Conservation (phyloP, 2,329 filamentous ascomycete genomes). For the Xylariomycetidae sp. region DNA sequence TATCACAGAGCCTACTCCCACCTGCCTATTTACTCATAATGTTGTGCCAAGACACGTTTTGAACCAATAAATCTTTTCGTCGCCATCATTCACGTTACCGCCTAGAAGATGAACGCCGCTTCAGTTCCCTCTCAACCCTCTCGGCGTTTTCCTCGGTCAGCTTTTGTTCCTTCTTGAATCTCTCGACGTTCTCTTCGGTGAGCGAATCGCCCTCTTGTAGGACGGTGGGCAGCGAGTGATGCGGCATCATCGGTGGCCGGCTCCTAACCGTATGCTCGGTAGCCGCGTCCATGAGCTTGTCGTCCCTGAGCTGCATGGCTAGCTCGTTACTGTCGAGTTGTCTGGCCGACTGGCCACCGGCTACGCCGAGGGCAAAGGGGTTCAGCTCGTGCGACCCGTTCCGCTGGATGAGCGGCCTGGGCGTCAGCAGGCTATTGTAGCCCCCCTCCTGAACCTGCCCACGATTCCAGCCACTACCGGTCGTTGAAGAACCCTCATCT, state of each 20-base stretch:
- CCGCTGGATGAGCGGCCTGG: conserved; percentile 31
- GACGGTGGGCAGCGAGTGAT: conserved; percentile 6
- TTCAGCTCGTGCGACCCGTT: conserved; percentile 32
- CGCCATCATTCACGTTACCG: too few species aligned
- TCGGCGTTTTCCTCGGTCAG: too few species aligned
- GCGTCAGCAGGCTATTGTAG: conserved; percentile 28
- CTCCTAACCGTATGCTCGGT: conserved; percentile 10
- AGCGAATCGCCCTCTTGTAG: conserved; percentile 39
- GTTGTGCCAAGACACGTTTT: too few species aligned
- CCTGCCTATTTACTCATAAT: too few species aligned
- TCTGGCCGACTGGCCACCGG: conserved; percentile 19
- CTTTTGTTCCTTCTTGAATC: conserved; percentile 32
- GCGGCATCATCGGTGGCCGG: not conserved
- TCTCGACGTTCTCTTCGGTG: conserved; percentile 51
- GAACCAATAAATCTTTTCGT: too few species aligned
- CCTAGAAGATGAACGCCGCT: too few species aligned
- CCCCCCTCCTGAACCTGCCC: conserved; percentile 8
- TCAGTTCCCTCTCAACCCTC: too few species aligned
- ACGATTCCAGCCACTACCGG: not conserved
- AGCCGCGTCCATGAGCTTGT: conserved; percentile 43
- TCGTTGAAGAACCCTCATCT: conserved; percentile 10
- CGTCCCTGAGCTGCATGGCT: conserved; percentile 39
- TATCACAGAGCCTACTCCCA: too few species aligned
- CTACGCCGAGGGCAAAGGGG: conserved; percentile 36
- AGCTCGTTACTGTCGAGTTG: conserved; percentile 32